These are phyloP conservation scores for Phytopythium oedochilum DNA, from an alignment of 352 stramenopile species.

Conservation along the genomic window DNA sequence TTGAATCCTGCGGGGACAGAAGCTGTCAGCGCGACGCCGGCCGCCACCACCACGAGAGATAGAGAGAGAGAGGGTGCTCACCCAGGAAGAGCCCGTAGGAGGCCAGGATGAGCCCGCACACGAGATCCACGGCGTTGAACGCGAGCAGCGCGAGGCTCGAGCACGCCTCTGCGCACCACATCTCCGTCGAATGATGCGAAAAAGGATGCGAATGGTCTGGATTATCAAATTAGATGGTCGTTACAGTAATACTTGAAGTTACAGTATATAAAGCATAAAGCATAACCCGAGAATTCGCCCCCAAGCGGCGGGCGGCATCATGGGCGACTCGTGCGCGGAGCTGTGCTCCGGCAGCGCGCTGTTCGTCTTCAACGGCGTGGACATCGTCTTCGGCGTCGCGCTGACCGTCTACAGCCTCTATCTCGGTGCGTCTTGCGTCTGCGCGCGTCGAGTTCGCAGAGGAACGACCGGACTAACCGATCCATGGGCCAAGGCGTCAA, in stretches of 20 bases:
- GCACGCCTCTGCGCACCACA: constrained; percentile 41
- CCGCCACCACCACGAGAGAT: no score
- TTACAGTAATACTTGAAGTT: no score
- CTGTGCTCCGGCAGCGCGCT: constrained; percentile 57
- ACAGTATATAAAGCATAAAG: no score
- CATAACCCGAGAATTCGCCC: no score
- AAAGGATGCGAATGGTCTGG: no score
- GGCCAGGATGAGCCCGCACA: constrained; percentile 52
- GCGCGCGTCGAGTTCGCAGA: no score
- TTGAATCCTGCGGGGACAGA: constrained; percentile 33
- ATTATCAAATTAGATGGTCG: neutral
- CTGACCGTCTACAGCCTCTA: constrained; percentile 62
- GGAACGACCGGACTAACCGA: no score
- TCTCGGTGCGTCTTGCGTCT: constrained; percentile 22
- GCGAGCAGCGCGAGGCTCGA: constrained; percentile 56
- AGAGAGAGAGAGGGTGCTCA: neutral
- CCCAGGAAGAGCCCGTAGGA: constrained; percentile 65
- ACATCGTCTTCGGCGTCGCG: constrained; percentile 47
- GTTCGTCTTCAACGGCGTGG: constrained; percentile 69
- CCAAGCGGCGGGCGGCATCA: no score
- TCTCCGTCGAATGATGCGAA: neutral
- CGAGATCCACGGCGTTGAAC: constrained; percentile 74
- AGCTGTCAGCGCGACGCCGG: no score
- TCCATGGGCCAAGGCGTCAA: constrained; percentile 57
- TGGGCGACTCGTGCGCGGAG: constrained; percentile 34